Percentiles rank a stretch among this genome's conserved stretches.
phyloP scores from a whole-genome alignment of 495 filamentous ascomycete genomes.

The Tuber calosporum region DNA sequence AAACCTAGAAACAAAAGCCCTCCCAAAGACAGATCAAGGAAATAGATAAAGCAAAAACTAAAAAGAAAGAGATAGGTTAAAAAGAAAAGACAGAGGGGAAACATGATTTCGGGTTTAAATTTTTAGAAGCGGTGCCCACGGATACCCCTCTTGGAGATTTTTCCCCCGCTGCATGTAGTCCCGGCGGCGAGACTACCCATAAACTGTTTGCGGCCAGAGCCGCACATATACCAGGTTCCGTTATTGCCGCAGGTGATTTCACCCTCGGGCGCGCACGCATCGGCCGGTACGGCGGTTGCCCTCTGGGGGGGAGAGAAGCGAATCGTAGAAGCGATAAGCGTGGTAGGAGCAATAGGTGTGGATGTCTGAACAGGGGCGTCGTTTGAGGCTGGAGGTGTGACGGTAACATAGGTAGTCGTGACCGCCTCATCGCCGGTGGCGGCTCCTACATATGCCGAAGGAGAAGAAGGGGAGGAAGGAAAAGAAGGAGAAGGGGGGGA shows the following conservation, averaged over 20 bases:
- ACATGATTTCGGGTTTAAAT: background rate
- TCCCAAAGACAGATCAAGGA: background rate
- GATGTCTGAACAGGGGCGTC: background rate
- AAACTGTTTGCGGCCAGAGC: slow-evolving; percentile 6
- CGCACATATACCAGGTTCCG: slow-evolving; percentile 23
- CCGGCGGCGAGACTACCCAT: slow-evolving; percentile 15
- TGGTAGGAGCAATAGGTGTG: background rate
- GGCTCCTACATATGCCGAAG: background rate
- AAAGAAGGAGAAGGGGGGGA: too few species aligned
- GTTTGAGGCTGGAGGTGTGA: background rate
- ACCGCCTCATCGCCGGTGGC: background rate
- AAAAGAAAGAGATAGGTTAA: background rate
- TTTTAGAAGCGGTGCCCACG: background rate
- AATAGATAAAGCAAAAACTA: background rate
- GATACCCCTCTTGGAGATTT: slow-evolving; percentile 4
- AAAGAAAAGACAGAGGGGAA: background rate
- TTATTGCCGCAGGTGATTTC: slow-evolving; percentile 10
- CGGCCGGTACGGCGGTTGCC: background rate
- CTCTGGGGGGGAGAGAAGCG: background rate
- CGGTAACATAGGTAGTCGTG: background rate
- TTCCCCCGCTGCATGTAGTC: slow-evolving; percentile 10
- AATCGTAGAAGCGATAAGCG: background rate
- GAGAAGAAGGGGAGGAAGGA: too few species aligned
- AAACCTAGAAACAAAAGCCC: background rate
- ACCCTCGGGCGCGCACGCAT: slow-evolving; percentile 7